Evolutionary conservation across 169 alveolate genomes (phyloP).

Genomic region (Plasmodium blacklocki): DNA sequence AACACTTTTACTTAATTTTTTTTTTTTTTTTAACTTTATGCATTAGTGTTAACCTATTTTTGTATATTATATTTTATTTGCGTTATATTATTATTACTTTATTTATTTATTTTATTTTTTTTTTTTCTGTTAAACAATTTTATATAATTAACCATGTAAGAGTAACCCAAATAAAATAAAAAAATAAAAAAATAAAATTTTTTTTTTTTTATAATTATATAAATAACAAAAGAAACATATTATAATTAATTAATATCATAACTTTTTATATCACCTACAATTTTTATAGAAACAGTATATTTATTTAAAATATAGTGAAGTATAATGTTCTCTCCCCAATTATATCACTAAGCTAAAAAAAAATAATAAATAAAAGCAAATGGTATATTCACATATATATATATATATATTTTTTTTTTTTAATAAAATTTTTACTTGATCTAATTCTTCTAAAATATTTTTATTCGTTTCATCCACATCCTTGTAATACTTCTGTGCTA

Average conservation of each 20-base stretch:
- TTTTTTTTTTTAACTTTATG: too few relatives aligned
- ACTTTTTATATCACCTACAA: background rate
- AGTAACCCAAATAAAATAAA: too few relatives aligned
- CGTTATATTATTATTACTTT: too few relatives aligned
- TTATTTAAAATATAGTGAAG: constrained; percentile 49
- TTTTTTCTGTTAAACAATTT: too few relatives aligned
- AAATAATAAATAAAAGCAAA: background rate
- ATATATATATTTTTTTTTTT: background rate
- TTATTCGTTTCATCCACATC: constrained; percentile 38
- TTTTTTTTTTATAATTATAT: too few relatives aligned
- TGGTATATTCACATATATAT: constrained; percentile 3
- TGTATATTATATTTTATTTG: too few relatives aligned
- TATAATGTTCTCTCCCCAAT: constrained; percentile 33
- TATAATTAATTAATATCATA: background rate
- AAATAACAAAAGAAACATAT: constrained; percentile 6
- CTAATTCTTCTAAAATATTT: constrained; percentile 71
- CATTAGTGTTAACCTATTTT: too few relatives aligned
- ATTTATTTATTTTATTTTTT: too few relatives aligned
- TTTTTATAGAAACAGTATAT: background rate
- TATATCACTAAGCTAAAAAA: constrained; percentile 40
- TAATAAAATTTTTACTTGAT: constrained; percentile 31
- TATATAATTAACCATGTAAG: too few relatives aligned
- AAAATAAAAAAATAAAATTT: too few relatives aligned
- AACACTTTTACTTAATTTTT: too few relatives aligned
- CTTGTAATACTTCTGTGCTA: constrained; percentile 58